These are phyloP conservation scores for Geranomyces variabilis DNA, from an alignment of 192 early-diverging fungal species.

Conservation along the genomic window DNA sequence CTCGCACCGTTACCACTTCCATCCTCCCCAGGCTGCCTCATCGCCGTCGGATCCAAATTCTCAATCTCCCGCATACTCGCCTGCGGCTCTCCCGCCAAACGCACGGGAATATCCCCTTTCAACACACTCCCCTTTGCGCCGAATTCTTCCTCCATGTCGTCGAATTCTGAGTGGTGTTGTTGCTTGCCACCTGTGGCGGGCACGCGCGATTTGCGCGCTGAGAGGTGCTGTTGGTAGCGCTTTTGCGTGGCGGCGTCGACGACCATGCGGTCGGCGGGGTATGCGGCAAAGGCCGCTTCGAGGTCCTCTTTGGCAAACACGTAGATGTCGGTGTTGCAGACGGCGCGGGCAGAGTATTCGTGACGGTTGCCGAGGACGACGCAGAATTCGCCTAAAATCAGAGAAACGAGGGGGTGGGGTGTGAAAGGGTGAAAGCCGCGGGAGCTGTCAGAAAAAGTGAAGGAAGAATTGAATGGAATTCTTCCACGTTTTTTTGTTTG, in stretches of 20 bases:
- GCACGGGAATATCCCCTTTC: slow-evolving; percentile 25
- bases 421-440: no score
- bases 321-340: slow-evolving; percentile 60
- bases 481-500: background rate
- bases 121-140: slow-evolving; percentile 18
- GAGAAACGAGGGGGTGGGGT: background rate
- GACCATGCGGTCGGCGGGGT: slow-evolving; percentile 44
- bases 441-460: background rate
- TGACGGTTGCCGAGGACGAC: slow-evolving; percentile 51
- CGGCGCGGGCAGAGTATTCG: slow-evolving; percentile 53
- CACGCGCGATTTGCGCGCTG: slow-evolving; percentile 29
- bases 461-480: no score
- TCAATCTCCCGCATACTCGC: slow-evolving; percentile 11
- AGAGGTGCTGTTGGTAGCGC: slow-evolving; percentile 34
- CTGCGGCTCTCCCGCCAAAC: slow-evolving; percentile 14
- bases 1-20: background rate
- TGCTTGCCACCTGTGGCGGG: background rate
- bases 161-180: background rate
- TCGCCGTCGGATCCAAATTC: background rate
- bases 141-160: slow-evolving; percentile 19
- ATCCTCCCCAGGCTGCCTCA: background rate
- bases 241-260: slow-evolving; percentile 41
- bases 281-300: slow-evolving; percentile 46
- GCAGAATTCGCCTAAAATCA: slow-evolving; percentile 48
- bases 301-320: slow-evolving; percentile 51